Evolutionary conservation across 148 eudicot species (phyloP).

Genomic region (Nepenthes mirabilis): DNA sequence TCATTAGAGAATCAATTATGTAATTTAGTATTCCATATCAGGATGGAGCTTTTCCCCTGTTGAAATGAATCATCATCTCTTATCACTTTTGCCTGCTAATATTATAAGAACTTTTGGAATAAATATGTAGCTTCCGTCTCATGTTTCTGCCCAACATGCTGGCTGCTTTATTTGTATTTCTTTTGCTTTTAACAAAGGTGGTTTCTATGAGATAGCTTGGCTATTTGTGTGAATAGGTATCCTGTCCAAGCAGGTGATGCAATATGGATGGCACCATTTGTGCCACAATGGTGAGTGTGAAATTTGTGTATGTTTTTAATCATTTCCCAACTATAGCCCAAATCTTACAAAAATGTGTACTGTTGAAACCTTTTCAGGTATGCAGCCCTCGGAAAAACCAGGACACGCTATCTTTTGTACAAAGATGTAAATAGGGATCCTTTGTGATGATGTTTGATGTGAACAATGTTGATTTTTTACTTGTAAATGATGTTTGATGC

Average conservation of each 20-base stretch:
- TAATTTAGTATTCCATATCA: too few relatives aligned
- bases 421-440: slow-evolving; percentile 96
- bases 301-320: background rate
- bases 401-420: slow-evolving; percentile 79
- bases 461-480: background rate
- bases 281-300: slow-evolving; percentile 78
- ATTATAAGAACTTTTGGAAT: background rate
- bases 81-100: background rate
- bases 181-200: background rate
- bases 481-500: too few relatives aligned
- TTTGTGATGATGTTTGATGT: slow-evolving; percentile 19
- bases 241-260: slow-evolving; percentile 95
- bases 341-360: background rate
- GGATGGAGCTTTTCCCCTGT: too few relatives aligned
- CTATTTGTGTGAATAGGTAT: slow-evolving; percentile 42
- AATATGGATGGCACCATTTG: slow-evolving; percentile 99
- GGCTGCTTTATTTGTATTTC: too few relatives aligned
- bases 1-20: too few relatives aligned
- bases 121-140: background rate
- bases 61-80: background rate
- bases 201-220: background rate
- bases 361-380: slow-evolving; percentile 48
- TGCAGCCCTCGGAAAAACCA: slow-evolving; percentile 90
- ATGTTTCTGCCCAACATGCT: background rate
- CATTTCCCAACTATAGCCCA: slow-evolving; percentile 1